Evolutionary conservation across 371 early-diverging fungal species (phyloP).

Genomic region (Lichtheimia hyalospora): DNA sequence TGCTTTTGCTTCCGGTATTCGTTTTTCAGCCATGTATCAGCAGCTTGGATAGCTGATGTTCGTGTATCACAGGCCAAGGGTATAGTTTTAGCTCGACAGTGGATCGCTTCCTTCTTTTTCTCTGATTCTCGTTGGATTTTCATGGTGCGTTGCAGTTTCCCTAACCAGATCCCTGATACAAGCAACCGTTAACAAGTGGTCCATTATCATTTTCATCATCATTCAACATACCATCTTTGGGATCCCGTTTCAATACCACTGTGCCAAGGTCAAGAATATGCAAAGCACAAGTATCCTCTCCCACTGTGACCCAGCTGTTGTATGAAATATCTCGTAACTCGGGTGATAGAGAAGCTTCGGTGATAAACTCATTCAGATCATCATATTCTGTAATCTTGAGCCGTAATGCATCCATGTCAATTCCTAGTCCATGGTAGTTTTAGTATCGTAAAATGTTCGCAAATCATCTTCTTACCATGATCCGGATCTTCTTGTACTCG

Average conservation of each 20-base stretch:
- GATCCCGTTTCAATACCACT: slow-evolving; percentile 18
- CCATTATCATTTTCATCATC: neutral
- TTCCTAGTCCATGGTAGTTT: neutral
- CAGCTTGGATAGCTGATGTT: slow-evolving; percentile 53
- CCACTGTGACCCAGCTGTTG: slow-evolving; percentile 54
- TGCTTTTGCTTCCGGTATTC: slow-evolving; percentile 1
- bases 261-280: slow-evolving; percentile 22
- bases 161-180: neutral
- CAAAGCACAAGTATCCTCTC: slow-evolving; percentile 40
- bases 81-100: slow-evolving; percentile 7
- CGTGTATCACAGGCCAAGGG: slow-evolving; percentile 46
- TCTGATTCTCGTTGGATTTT: too few relatives aligned
- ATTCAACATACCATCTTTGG: slow-evolving; percentile 7
- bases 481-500: neutral
- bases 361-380: slow-evolving; percentile 47
- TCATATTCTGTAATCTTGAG: slow-evolving; percentile 54
- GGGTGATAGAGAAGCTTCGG: slow-evolving; percentile 32
- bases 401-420: neutral
- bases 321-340: slow-evolving; percentile 27
- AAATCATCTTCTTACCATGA: neutral
- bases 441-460: neutral
- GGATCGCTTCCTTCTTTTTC: neutral
- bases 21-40: slow-evolving; percentile 60
- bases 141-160: neutral
- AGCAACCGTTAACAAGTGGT: neutral